Evolutionary conservation across 2,329 filamentous ascomycete genomes (phyloP).

Genomic region (Leptodontidium sp.): DNA sequence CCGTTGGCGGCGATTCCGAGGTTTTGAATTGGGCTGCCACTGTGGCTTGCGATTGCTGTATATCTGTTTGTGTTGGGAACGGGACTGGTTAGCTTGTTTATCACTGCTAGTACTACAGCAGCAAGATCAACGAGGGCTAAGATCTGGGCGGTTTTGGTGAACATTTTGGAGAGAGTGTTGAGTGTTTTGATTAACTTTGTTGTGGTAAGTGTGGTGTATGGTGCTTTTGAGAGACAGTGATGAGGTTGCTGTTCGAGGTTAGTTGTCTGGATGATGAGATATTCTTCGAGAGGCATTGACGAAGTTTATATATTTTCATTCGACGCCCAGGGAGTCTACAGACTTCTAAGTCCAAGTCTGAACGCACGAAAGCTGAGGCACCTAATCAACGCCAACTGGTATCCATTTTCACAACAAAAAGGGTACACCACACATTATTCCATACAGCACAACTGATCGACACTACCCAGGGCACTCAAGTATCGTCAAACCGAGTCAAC

Average conservation of each 20-base stretch:
- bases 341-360: background rate
- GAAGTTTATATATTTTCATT: background rate
- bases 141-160: slow-evolving; percentile 31
- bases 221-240: slow-evolving; percentile 8
- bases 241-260: background rate
- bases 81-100: background rate
- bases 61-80: background rate
- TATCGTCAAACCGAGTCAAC: background rate
- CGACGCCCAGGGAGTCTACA: background rate
- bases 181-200: background rate
- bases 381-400: background rate
- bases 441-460: too few relatives aligned
- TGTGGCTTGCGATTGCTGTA: background rate
- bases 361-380: background rate
- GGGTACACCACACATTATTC: background rate
- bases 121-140: slow-evolving; percentile 31
- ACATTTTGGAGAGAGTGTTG: slow-evolving; percentile 28
- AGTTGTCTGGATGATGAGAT: background rate
- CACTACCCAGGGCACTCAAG: background rate
- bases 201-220: background rate
- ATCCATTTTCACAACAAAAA: background rate
- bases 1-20: slow-evolving; percentile 29
- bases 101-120: slow-evolving; percentile 25
- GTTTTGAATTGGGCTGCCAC: background rate
- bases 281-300: background rate